A percentile compares a stretch with the other conserved stretches of the same genome.
Conservation (phyloP, 345 rosid genomes). For the Rubroshorea leprosula region DNA sequence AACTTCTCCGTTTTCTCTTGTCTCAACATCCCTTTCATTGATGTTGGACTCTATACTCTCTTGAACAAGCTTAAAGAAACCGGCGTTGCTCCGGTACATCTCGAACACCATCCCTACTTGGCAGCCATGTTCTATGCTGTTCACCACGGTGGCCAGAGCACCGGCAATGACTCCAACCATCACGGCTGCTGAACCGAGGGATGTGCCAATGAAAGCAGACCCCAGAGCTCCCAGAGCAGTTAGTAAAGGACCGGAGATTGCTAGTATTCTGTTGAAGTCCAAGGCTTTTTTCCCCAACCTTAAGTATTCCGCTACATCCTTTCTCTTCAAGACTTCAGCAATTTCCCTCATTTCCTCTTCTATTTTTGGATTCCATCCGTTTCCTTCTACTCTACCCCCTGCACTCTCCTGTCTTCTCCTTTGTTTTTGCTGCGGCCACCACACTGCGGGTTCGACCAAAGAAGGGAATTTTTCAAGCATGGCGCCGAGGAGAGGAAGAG, state of each 20-base stretch:
- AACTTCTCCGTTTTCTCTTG: constrained; percentile 43
- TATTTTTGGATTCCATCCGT: constrained; percentile 39
- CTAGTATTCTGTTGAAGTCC: constrained; percentile 31
- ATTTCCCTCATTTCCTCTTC: constrained; percentile 41
- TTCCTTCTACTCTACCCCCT: constrained; percentile 1
- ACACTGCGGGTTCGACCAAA: constrained; percentile 39
- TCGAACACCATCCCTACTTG: constrained; percentile 57
- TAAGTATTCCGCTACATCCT: constrained; percentile 41
- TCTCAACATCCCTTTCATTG: constrained; percentile 25
- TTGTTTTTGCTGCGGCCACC: constrained; percentile 37
- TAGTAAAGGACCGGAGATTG: constrained; percentile 41
- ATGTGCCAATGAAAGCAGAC: constrained; percentile 27
- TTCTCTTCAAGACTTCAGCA: constrained; percentile 27
- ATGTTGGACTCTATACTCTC: constrained; percentile 36
- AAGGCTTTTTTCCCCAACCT: constrained; percentile 29
- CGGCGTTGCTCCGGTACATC: constrained; percentile 47
- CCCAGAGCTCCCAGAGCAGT: constrained; percentile 39
- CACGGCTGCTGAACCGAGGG: constrained; percentile 21
- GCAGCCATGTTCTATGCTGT: constrained; percentile 40
- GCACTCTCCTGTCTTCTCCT: constrained; percentile 6
- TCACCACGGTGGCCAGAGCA: constrained; percentile 34
- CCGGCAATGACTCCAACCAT: constrained; percentile 33
- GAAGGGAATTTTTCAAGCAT: constrained; percentile 53
- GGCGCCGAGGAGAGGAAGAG: constrained; percentile 44
- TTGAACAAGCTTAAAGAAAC: constrained; percentile 40